A percentile compares a stretch with the other conserved stretches of the same genome.
Conservation (phyloP, 2,329 filamentous ascomycete species). For the Trichoderma afroharzianum region DNA sequence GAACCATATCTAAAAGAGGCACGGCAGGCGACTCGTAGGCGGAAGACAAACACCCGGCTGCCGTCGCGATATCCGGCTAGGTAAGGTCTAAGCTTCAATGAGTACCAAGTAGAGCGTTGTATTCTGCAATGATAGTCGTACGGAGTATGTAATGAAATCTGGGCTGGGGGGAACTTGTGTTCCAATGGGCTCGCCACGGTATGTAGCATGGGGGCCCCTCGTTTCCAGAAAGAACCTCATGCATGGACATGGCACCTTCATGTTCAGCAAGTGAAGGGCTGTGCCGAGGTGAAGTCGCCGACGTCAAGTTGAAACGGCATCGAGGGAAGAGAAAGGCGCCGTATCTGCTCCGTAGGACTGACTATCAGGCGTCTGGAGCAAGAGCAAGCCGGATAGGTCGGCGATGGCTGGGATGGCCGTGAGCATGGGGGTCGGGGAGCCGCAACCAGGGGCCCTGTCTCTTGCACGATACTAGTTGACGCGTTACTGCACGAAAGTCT, state of each 20-base stretch:
- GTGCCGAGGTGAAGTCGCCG: conserved; percentile 1
- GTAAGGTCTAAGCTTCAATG: neutral
- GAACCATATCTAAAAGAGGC: conserved; percentile 18
- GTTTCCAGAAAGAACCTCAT: neutral
- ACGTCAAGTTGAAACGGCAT: neutral
- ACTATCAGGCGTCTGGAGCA: neutral
- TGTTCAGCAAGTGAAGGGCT: neutral
- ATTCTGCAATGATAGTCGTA: neutral
- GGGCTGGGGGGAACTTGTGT: neutral
- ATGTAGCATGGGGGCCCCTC: neutral
- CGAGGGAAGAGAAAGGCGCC: neutral
- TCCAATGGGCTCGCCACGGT: neutral
- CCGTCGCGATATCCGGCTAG: conserved; percentile 11
- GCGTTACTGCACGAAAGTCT: conserved; percentile 10
- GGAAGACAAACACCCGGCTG: conserved; percentile 7
- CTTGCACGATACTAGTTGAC: neutral
- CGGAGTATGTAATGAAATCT: neutral
- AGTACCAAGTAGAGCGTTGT: neutral
- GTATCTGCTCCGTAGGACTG: neutral
- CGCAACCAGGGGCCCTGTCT: conserved; percentile 9
- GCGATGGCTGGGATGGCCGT: conserved; percentile 5
- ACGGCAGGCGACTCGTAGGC: conserved; percentile 7
- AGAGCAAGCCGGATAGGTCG: conserved; percentile 5
- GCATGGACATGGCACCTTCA: neutral
- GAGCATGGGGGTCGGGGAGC: conserved; percentile 9